Evolutionary conservation across 257 asterid species (phyloP), one percentile per base, ranked within the genome.

Genomic region (Knoxia roxburghii): DNA sequence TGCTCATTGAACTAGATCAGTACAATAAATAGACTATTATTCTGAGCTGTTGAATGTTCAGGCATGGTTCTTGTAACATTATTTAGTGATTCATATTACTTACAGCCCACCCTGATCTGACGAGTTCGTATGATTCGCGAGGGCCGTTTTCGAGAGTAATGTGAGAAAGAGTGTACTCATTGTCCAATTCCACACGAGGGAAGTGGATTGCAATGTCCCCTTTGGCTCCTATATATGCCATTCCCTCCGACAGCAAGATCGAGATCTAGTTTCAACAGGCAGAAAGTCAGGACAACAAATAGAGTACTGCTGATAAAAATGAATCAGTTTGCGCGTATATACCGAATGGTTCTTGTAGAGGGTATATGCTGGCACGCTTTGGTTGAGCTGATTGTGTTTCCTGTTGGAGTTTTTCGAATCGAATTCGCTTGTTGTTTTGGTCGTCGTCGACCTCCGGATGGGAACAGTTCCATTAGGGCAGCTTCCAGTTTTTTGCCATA

Each of bases 391-490:
- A 76, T 54, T 24, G 35, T 76, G 56, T 45, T 62, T 73, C 61
- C 67, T 48, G 23, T 54, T 24, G 35, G 78, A 60, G 41, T 61
- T 73, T 54, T 67, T 48, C 23, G 37, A 0, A 54, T 57, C 40
- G 15, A 43, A 39, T 9, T 13, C 21, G 14, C 65, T 39, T 5
- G 59, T 80, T 13, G 45, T 61, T 7, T 27, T 71, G 30, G 12
- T 37, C 29, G 10, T 60, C n/a, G n/a, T n/a, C n/a, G n/a, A n/a
- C 64, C 86, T 82, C 39, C 89, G 72, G n/a, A 85, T 29, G 17
- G 96, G 90, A 71, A 89, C 64, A 9, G 95, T 87, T 8, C 95
- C 95, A 48, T 77, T 72, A 0, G 93, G 93, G 69, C 95, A 89
- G 35, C 83, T 87, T 55, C 95, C 92, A 65, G 73, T 83, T 75